Evolutionary conservation across 352 stramenopile genomes (phyloP), one percentile per base, ranked within the genome.

Genomic region (Phytophthora podocarpi): DNA sequence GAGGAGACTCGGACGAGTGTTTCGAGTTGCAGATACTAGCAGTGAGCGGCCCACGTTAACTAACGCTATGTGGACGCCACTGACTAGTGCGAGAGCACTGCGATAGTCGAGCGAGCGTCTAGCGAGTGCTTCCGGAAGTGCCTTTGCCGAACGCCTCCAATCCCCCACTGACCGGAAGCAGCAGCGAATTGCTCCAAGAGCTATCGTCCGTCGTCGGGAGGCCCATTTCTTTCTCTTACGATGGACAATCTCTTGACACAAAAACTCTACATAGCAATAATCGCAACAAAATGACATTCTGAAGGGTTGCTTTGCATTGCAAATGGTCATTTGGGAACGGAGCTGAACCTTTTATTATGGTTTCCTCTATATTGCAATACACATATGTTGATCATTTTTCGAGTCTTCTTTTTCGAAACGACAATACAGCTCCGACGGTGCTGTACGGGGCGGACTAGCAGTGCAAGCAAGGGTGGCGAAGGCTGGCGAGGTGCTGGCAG

Each of bases 31-130:
- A 31, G 18, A 62, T 70, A 68, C 59, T 69, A 70, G 50, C 41
- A 69, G 34, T 45, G 39, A 60, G 40, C 37, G 15, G n/a, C 10
- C 41, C 30, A 48, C 34, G 55, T n/a, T 21, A 42, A 49, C 24
- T 43, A 34, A 48, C 24, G 37, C 26, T 24, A 52, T 32, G 46
- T 45, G 62, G 54, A 62, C 11, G 41, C 24, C 57, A 59, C 51
- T 64, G 45, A 64, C 64, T 68, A 72, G 64, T 72, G 40, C 20
- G 43, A 59, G 67, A 60, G 24, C 36, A 59, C 45, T 56, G 41
- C 48, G 53, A 41, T 40, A 30, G 45, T 54, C 46, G 35, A 65
- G 40, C 30, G 16, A 47, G 23, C 31, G 40, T 23, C 16, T 43
- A 55, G 26, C 46, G 36, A 67, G 42, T 27, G 50, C 49, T 52